Evolutionary conservation across 2,329 filamentous ascomycete genomes (phyloP), one percentile per base, ranked within the genome.

Genomic region (Cordyceps cicadae): DNA sequence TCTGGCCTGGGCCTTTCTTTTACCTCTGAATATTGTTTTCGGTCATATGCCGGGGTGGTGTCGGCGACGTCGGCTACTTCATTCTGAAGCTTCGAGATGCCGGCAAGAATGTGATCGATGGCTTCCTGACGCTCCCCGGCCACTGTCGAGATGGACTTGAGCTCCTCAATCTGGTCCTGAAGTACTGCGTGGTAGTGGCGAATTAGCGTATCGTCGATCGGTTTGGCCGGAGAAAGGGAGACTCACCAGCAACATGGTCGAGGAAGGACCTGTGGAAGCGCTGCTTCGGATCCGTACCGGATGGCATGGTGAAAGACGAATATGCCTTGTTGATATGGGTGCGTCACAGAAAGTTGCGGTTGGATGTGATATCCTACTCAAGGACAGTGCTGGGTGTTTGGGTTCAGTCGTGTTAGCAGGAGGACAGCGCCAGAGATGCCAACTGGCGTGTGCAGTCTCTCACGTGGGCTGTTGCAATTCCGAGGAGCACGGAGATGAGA

Each of bases 181-280:
- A 97, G 81, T 56, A 82, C 91, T 94, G 68, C 49, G 0, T n/a
- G 29, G 9, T 3, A 52, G n/a, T 41, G 17, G 5, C 19, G 21
- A 17, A 24, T 62, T 45, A 59, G 45, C 24, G 24, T 43, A 32
- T 5, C 6, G 9, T 9, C 6, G 29, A 29, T 8, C 1, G 4
- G 24, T 24, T 17, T 19, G 19, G 32, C 19, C 3, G 17, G 34
- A 11, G 3, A 2, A 34, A 21, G 15, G 17, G 17, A n/a, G 21
- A 67, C 78, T 71, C 76, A 92, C 90, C 81, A 52, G 84, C 84
- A 56, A 89, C 84, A 72, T 89, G 87, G 67, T 86, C 81, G 66
- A 90, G 87, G 69, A 96, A 96, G 70, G 91, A 88, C 67, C 86
- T 84, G 72, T 93, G 92, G 77, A 96, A 96, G 43, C 85, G 85